Conservation (phyloP, 2,329 filamentous ascomycete genomes). For the Hortaea werneckii region DNA sequence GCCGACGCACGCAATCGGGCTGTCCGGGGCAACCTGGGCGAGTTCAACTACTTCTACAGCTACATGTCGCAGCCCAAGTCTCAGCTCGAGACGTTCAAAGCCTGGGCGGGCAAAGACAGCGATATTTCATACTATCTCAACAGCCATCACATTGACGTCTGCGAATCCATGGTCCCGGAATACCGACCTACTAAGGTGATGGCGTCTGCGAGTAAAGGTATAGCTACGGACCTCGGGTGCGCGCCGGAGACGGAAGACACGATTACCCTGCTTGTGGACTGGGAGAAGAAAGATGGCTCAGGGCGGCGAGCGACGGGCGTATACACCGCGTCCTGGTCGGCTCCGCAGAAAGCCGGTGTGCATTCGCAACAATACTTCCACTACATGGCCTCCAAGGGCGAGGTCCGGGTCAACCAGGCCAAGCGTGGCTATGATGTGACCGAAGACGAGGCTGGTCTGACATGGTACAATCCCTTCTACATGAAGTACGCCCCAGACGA, state of each 20-base stretch:
- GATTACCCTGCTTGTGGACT: conserved; percentile 81
- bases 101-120: conserved; percentile 83
- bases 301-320: conserved; percentile 71
- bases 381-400: conserved; percentile 74
- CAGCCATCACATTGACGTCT: conserved; percentile 86
- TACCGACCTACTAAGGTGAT: conserved; percentile 72
- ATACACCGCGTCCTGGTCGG: conserved; percentile 91
- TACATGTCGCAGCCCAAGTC: conserved; percentile 94
- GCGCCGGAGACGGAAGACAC: conserved; percentile 78
- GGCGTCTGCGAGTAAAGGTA: conserved; percentile 66
- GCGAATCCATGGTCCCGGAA: conserved; percentile 80
- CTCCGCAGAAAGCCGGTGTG: conserved; percentile 84
- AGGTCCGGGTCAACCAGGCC: conserved; percentile 84
- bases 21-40: conserved; percentile 54
- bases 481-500: conserved; percentile 73
- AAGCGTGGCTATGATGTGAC: conserved; percentile 92
- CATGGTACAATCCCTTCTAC: conserved; percentile 65
- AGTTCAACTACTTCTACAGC: conserved; percentile 97
- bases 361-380: conserved; percentile 97
- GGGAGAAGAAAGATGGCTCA: conserved; percentile 62
- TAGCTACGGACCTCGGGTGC: conserved; percentile 70
- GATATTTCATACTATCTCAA: conserved; percentile 97
- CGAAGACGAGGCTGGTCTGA: conserved; percentile 61
- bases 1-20: conserved; percentile 74
- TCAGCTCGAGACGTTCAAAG: conserved; percentile 88